Evolutionary conservation across 169 alveolate species (phyloP), one percentile per base, ranked within the genome.

Genomic region (Eimeria falciformis): DNA sequence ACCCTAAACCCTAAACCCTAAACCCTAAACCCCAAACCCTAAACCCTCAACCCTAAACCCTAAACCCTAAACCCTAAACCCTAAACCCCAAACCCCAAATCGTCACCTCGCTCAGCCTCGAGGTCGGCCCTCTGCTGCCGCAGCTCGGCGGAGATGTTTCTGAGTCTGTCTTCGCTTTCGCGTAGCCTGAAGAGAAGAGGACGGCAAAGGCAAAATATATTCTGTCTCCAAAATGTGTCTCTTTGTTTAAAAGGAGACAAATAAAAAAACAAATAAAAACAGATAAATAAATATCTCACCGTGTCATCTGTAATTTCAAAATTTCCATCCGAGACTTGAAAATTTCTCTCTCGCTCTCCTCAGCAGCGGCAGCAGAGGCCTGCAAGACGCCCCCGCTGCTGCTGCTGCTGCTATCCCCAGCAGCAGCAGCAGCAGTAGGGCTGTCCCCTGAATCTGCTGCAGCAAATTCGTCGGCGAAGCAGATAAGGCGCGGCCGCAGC

Each of bases 351-450:
- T 58, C 71, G 71, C 71, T 58, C 21, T 58, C 71, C 21, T 58
- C 71, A 14, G 71, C 71, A 5, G 71, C 71, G 21, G 71, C 71
- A 58, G 71, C 71, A 58, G 71, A 58, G 7, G 23, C 71, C 71
- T 58, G 71, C 29, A 58, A 25, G 33, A 25, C 33, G 9, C 27
- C 71, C 9, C 27, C 21, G 71, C 71, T 18, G 33, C 71, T 14
- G 7, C 62, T 7, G 62, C n/a, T 11, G 62, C 62, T 7, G 33
- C 71, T 9, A 5, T 58, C 58, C 21, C 33, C 71, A 14, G 33
- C 71, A 11, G 18, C 71, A 5, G 71, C 33, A 11, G 71, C 71
- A 5, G 33, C 71, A 5, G 18, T 58, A 50, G 62, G 7, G 62
- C n/a, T 14, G 62, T 7, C 7, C 9, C 27, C 71, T 58, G 71